These are phyloP conservation scores for Leptographium wingfieldii DNA, from an alignment of 2,329 filamentous ascomycete genomes.

Conservation along the genomic window DNA sequence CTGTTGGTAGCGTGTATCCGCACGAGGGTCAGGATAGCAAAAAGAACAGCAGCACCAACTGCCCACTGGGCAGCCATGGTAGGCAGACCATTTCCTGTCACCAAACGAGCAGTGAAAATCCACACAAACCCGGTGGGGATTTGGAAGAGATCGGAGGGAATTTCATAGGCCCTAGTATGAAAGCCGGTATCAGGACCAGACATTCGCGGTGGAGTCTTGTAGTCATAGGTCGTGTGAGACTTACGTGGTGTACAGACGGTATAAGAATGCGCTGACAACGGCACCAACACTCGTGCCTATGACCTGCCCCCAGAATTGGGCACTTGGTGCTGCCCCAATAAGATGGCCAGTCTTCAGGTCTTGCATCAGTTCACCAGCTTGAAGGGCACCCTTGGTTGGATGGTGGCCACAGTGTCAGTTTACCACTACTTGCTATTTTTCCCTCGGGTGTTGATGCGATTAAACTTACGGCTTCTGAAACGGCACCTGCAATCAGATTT, in stretches of 20 bases:
- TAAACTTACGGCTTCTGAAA: constrained; percentile 29
- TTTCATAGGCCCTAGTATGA: constrained; percentile 56
- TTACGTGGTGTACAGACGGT: constrained; percentile 67
- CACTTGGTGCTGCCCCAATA: constrained; percentile 80
- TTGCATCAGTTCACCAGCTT: constrained; percentile 93
- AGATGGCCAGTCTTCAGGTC: constrained; percentile 94
- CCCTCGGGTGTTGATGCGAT: not conserved
- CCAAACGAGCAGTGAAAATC: constrained; percentile 89
- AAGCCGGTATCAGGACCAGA: not conserved
- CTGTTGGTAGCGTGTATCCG: constrained; percentile 46
- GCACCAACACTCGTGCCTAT: constrained; percentile 82
- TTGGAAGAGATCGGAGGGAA: constrained; percentile 82
- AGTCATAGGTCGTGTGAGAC: constrained; percentile 10
- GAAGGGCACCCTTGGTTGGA: constrained; percentile 50
- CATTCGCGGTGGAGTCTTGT: not conserved
- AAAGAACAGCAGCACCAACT: constrained; percentile 59
- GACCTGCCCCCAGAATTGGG: constrained; percentile 93
- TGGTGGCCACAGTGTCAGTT: not conserved
- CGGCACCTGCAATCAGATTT: constrained; percentile 85
- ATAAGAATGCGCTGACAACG: constrained; percentile 73
- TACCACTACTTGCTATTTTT: not conserved
- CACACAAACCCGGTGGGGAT: constrained; percentile 93
- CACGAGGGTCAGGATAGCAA: constrained; percentile 55
- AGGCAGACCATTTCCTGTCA: constrained; percentile 82
- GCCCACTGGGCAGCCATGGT: constrained; percentile 74